Base-by-base conservation (phyloP, 805 yeast species). In the Lipomyces yamanashiensis region DNA sequence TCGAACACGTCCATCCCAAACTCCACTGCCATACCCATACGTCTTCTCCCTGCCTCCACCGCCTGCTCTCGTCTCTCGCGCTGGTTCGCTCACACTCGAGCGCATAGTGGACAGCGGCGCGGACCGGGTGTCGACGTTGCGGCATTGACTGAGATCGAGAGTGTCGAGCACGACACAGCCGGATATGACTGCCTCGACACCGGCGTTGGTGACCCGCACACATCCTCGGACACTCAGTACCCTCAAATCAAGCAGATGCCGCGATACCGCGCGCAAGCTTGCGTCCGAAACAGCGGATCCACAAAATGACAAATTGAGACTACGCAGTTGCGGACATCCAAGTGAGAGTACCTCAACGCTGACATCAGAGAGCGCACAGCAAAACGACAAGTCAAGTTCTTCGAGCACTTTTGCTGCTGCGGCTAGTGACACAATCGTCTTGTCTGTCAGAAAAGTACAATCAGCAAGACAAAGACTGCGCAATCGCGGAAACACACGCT, bases 221-320 rank as follows among this genome's bases (percentile, higher is more conserved):
- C 95, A 89, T 1, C 95, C 93, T 58, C 84, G 85, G 19, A 88
- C 78, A 2, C 77, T 76, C 58, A 89, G 76, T 23, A 76, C 72
- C 58, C 81, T 81, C 67, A 89, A 74, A 40, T 78, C 71, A 59
- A 80, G 76, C 65, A 88, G 75, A 67, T 85, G 83, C 40, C 84
- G 73, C 1, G 89, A 84, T 9, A 89, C 79, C 0, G 87, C 82
- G 43, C 84, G 79, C 45, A 88, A 73, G 0, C 91, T 85, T 17
- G 86, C 81, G 70, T 89, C 93, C 71, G 90, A 85, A 5, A 89
- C 91, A 0, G 93, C 92, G 37, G 88, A 82, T 3, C 93, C 93
- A 75, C 93, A 89, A 71, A 87, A 89, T 9, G 90, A 85, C 40
- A 88, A 73, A 68, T 87, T 87, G 64, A 89, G 75, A 21, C 75